Conservation (phyloP, 306 rosid genomes). For the Medicago arabica region DNA sequence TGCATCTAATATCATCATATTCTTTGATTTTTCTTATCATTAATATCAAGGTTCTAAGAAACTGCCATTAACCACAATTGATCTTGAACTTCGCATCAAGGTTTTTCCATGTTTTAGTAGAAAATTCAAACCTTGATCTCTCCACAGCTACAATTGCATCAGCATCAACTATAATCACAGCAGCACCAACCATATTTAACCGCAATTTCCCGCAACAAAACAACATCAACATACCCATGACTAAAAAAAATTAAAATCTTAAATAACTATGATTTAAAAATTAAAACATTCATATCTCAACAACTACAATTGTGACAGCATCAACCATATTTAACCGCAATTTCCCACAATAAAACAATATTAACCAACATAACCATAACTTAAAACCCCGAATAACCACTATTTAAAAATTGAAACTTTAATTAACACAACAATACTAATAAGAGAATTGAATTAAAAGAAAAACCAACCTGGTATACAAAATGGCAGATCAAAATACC, state of each 20-base stretch:
- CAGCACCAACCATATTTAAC: conserved; percentile 1
- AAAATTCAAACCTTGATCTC: neutral
- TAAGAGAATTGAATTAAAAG: neutral
- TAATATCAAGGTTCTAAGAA: neutral
- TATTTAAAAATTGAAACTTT: neutral
- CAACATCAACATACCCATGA: neutral
- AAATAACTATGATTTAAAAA: neutral
- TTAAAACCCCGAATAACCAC: conserved; percentile 1
- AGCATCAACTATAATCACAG: neutral
- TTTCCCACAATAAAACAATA: neutral
- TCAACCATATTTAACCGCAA: neutral
- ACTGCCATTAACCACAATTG: neutral
- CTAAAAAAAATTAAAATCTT: conserved; percentile 2
- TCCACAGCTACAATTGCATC: neutral
- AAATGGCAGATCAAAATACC: conserved; percentile 84
- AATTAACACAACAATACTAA: neutral
- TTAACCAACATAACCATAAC: neutral
- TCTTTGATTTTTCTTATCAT: neutral
- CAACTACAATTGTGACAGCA: neutral
- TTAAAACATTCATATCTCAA: neutral
- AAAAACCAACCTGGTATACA: conserved; percentile 71
- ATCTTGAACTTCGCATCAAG: neutral
- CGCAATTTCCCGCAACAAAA: neutral
- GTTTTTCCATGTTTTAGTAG: neutral
- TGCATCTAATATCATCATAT: neutral